These are phyloP conservation scores for Botrytis fabae DNA, from an alignment of 2,329 filamentous ascomycete genomes.

Conservation along the genomic window DNA sequence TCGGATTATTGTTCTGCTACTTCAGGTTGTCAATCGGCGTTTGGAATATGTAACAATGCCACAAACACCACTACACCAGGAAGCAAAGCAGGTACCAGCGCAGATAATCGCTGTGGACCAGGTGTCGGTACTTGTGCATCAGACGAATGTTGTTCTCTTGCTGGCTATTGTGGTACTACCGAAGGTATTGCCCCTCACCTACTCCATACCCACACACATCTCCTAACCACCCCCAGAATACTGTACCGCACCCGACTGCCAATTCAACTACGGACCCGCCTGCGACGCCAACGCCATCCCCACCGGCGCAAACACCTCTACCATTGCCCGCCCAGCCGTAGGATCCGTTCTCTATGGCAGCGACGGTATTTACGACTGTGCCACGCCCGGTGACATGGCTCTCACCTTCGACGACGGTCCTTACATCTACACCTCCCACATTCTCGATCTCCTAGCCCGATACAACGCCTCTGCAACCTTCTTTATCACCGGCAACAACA, in stretches of 20 bases:
- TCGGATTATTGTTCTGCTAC: slow-evolving; percentile 28
- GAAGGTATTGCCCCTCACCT: not conserved
- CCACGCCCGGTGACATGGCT: slow-evolving; percentile 60
- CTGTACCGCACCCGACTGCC: slow-evolving; percentile 31
- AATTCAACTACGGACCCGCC: slow-evolving; percentile 30
- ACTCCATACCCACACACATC: not conserved
- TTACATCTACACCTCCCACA: slow-evolving; percentile 58
- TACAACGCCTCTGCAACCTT: slow-evolving; percentile 67
- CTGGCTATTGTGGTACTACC: slow-evolving; percentile 24
- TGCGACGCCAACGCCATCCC: slow-evolving; percentile 60
- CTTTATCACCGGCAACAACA: slow-evolving; percentile 47
- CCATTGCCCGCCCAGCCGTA: slow-evolving; percentile 49
- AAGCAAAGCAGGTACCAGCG: slow-evolving; percentile 38
- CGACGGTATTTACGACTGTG: slow-evolving; percentile 56
- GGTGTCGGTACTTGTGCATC: slow-evolving; percentile 24
- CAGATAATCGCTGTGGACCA: slow-evolving; percentile 50
- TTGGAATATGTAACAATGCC: slow-evolving; percentile 55
- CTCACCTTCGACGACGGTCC: slow-evolving; percentile 70
- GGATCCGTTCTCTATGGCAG: slow-evolving; percentile 59
- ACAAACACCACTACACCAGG: slow-evolving; percentile 51
- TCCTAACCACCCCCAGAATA: slow-evolving; percentile 20
- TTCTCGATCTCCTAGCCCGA: slow-evolving; percentile 60
- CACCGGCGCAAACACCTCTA: slow-evolving; percentile 54
- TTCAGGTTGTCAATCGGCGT: slow-evolving; percentile 26
- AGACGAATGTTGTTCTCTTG: slow-evolving; percentile 27